A percentile compares a stretch with the other conserved stretches of the same genome.
These are phyloP conservation scores for Cercospora nicotianae DNA, from an alignment of 2,329 filamentous ascomycete genomes.

Conservation along the genomic window DNA sequence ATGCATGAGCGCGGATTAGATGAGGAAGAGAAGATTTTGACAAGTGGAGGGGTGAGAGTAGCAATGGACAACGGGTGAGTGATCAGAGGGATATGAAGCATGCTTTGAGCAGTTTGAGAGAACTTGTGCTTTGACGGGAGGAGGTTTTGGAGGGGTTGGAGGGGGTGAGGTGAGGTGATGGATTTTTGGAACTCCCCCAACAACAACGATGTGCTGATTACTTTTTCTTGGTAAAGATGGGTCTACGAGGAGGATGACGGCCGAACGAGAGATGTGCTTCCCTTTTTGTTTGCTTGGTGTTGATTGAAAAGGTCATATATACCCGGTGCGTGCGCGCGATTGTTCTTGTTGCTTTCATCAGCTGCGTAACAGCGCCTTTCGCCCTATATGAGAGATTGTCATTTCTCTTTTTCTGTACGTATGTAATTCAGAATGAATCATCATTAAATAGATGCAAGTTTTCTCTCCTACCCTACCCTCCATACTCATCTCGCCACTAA, in stretches of 20 bases:
- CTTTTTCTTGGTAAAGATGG: not conserved
- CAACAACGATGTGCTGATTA: not conserved
- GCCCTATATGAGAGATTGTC: not conserved
- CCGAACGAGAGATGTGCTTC: not conserved
- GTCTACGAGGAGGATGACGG: not conserved
- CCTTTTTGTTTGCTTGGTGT: not conserved
- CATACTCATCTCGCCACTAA: not conserved
- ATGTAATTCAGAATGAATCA: not conserved
- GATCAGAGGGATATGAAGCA: slow-evolving; percentile 22
- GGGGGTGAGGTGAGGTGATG: not conserved
- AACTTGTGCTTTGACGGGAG: slow-evolving; percentile 18
- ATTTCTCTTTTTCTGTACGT: not conserved
- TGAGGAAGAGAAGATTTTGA: slow-evolving; percentile 43
- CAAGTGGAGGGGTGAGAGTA: slow-evolving; percentile 8
- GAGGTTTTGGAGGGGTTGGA: slow-evolving; percentile 1
- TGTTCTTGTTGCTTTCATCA: not conserved
- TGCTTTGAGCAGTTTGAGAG: slow-evolving; percentile 19
- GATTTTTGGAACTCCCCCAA: not conserved
- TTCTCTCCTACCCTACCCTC: too few species aligned
- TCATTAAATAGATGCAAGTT: too few species aligned
- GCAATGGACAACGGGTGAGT: not conserved
- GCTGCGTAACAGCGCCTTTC: not conserved
- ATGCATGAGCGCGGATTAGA: slow-evolving; percentile 60
- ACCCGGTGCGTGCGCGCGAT: not conserved
- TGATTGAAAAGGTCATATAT: not conserved